Percentiles rank a stretch among this genome's conserved stretches.
These are phyloP conservation scores for Chaetothyriales sp. DNA, from an alignment of 2,329 filamentous ascomycete genomes.

Conservation along the genomic window DNA sequence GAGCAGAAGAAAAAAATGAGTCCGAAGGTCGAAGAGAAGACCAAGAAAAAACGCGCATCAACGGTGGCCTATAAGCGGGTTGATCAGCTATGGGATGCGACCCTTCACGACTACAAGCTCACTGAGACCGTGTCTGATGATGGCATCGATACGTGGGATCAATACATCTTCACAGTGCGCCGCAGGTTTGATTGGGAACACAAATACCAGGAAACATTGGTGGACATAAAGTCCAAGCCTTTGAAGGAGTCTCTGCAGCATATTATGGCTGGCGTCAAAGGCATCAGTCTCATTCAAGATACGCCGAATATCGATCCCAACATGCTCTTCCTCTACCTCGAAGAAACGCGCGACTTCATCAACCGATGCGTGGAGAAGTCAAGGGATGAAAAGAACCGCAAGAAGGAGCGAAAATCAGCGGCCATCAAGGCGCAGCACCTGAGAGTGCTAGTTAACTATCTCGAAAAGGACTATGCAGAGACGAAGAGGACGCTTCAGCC, in stretches of 20 bases:
- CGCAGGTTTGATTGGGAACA: slow-evolving; percentile 75
- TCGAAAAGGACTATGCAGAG: slow-evolving; percentile 69
- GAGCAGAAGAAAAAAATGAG: slow-evolving; percentile 15
- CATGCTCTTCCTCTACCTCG: slow-evolving; percentile 60
- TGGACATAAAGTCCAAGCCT: slow-evolving; percentile 75
- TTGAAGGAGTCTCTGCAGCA: slow-evolving; percentile 57
- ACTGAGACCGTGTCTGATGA: slow-evolving; percentile 52
- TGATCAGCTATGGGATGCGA: slow-evolving; percentile 46
- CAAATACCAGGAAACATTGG: slow-evolving; percentile 58
- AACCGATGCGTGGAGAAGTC: slow-evolving; percentile 53
- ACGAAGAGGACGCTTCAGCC: slow-evolving; percentile 69
- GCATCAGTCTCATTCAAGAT: slow-evolving; percentile 67
- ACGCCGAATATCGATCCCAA: slow-evolving; percentile 61
- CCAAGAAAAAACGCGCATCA: slow-evolving; percentile 31
- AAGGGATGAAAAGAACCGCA: slow-evolving; percentile 40
- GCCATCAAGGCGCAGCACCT: slow-evolving; percentile 34
- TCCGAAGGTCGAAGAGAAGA: slow-evolving; percentile 18
- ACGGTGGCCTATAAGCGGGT: slow-evolving; percentile 57
- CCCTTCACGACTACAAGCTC: slow-evolving; percentile 52
- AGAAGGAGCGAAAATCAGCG: slow-evolving; percentile 25
- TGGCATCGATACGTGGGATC: slow-evolving; percentile 55
- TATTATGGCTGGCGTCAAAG: slow-evolving; percentile 63
- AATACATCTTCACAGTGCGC: slow-evolving; percentile 71
- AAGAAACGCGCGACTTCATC: slow-evolving; percentile 54
- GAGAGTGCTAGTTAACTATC: slow-evolving; percentile 59